These are phyloP conservation scores for Mycena leptocephala DNA, from an alignment of 768 basidiomycete genomes.

Conservation along the genomic window DNA sequence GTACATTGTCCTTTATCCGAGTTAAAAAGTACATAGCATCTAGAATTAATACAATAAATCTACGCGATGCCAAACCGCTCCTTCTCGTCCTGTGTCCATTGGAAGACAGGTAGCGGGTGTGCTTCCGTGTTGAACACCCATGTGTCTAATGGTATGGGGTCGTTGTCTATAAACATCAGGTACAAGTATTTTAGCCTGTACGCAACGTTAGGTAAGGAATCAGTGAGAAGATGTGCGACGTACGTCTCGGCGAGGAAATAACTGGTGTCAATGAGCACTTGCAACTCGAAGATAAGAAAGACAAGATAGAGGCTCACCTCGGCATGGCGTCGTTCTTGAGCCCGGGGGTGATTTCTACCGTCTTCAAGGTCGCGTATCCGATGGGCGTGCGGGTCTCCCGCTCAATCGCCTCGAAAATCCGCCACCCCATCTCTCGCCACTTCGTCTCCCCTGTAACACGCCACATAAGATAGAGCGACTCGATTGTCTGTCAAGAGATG, in stretches of 20 bases:
- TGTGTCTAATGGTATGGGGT: conserved; percentile 69
- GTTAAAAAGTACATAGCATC: conserved; percentile 23
- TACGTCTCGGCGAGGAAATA: conserved; percentile 68
- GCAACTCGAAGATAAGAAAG: neutral
- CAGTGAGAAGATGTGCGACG: conserved; percentile 35
- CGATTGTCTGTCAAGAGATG: conserved; percentile 68
- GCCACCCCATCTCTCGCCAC: conserved; percentile 84
- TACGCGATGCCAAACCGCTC: conserved; percentile 54
- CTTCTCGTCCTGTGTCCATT: conserved; percentile 72
- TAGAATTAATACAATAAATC: conserved; percentile 3
- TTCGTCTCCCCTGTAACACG: conserved; percentile 75
- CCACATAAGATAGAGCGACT: conserved; percentile 83
- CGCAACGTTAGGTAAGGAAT: neutral
- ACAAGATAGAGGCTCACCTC: conserved; percentile 64
- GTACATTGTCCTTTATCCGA: neutral
- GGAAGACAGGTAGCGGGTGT: conserved; percentile 83
- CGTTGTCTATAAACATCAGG: conserved; percentile 77
- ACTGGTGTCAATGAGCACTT: conserved; percentile 41
- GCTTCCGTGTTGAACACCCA: conserved; percentile 83
- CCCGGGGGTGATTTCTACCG: conserved; percentile 62
- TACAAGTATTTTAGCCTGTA: conserved; percentile 81
- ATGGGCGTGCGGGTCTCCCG: conserved; percentile 68
- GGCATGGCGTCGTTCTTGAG: conserved; percentile 75
- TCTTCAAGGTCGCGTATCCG: conserved; percentile 75
- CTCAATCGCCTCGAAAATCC: conserved; percentile 78